Base-by-base conservation (phyloP, 1,139 yeast species). In the Yamadazyma atmosphaerica region DNA sequence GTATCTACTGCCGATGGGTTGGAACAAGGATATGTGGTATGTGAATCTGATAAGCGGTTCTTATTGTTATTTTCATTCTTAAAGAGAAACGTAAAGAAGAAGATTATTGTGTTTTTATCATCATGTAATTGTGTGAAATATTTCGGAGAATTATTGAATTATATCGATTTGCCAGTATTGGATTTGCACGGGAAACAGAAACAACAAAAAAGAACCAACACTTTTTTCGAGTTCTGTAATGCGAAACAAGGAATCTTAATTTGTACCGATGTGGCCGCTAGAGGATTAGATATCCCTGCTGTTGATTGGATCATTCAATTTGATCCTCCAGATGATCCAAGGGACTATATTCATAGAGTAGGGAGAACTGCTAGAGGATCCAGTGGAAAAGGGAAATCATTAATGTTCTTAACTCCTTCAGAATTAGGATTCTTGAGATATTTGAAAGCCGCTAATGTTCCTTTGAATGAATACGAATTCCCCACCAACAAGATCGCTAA, bases 281-380 rank as follows among this genome's bases (percentile, higher is more conserved):
- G 98, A 74, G 98, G 98, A 12, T 79, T 92, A 50, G 98, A 92
- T 69, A 90, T 92, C 49, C 97, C 97, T 37, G 86, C 95, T 21
- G 98, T 92, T 39, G 96, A 90, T 66, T 92, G 98, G 96, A 92
- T 92, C 54, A 83, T 92, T 46, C 98, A 92, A 69, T 89, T 86
- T 53, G 97, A 92, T 62, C 98, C 98, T 36, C 98, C 98, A 60
- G 98, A 92, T 82, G 98, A 92, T 67, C 98, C 98, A 61, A 82
- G 97, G 66, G 97, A 90, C 66, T 92, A 92, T 58, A 90, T 92
- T 54, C 98, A 92, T 66, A 82, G 98, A 63, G 98, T 92, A 26
- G 98, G 98, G 47, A 83, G 98, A 74, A 92, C 98, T 19, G 98
- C 98, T 13, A 82, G 98, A 69, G 98, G 98, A 43, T 76, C 95